Base-by-base conservation (phyloP, 768 basidiomycete genomes). In the Tubosaeta brunneosetosa region DNA sequence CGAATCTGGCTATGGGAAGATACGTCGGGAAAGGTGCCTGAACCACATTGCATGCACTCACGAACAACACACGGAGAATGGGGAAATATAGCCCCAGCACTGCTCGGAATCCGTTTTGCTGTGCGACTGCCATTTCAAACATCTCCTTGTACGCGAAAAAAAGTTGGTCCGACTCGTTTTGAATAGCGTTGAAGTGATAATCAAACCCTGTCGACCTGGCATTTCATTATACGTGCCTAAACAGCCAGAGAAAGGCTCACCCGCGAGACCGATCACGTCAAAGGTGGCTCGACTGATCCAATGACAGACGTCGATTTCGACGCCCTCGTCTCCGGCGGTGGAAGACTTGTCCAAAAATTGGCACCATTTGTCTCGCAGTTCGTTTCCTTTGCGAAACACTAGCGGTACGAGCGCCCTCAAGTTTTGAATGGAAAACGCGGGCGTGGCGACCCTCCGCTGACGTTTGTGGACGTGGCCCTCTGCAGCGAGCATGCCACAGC, bases 241-340 rank as follows among this genome's bases (percentile, higher is more conserved):
- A 11, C 41, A 27, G 27, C 25, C 34, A 36, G 13, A 27, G 37
- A 43, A 51, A 22, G 8, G n/a, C 73, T 43, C 50, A 89, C 88
- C 89, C 38, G 92, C 89, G n/a, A 90, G 66, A 1, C 92, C 94
- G 59, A 97, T 92, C 41, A 94, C 85, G 66, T 95, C 94, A 61
- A 97, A 88, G 0, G 92, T 92, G 9, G 85, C 84, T 40, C 91
- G 78, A 56, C 84, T 87, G 32, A 94, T 69, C 86, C 88, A 94
- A 58, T 80, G 82, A 62, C 81, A 84, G 7, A 94, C 81, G 61
- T 97, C 90, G 25, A 97, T 63, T 61, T 61, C 76, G 54, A 65
- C 61, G 7, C 61, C 68, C 53, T 56, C 36, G 2, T 50, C 47
- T 11, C 27, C 22, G 22, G 22, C 16, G 25, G 49, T 26, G 29